Percentiles rank a stretch among this genome's conserved stretches.
phyloP scores from a whole-genome alignment of 441 rosid species.

The Gossypium lobatum region DNA sequence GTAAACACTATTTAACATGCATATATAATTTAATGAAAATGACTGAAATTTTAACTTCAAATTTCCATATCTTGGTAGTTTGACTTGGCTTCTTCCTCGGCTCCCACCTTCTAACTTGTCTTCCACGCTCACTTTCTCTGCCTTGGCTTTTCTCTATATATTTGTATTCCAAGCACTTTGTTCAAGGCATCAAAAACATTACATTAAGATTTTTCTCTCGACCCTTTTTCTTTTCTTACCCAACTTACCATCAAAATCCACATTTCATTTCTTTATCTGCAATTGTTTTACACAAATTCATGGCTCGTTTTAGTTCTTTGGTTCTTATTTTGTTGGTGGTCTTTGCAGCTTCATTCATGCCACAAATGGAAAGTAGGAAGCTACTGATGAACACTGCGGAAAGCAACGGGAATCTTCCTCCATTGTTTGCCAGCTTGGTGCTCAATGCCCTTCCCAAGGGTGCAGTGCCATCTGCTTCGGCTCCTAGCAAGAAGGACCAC shows the following conservation, averaged over 20 bases:
- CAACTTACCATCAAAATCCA: constrained; percentile 10
- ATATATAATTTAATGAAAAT: neutral
- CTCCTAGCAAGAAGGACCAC: constrained; percentile 65
- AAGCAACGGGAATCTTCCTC: constrained; percentile 16
- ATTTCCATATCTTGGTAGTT: constrained; percentile 6
- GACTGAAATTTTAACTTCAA: neutral
- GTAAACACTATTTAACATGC: neutral
- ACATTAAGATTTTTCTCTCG: neutral
- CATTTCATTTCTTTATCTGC: neutral
- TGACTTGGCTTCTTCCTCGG: constrained; percentile 21
- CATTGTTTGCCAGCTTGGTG: constrained; percentile 29
- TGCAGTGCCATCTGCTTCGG: constrained; percentile 39
- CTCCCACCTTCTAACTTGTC: constrained; percentile 11
- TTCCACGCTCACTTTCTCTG: constrained; percentile 16
- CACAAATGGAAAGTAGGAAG: constrained; percentile 40
- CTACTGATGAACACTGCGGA: constrained; percentile 15
- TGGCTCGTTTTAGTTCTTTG: constrained; percentile 29
- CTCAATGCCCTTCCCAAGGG: constrained; percentile 62
- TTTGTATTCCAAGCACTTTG: neutral
- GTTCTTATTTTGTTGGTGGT: constrained; percentile 23
- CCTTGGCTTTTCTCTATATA: constrained; percentile 5
- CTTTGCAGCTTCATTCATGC: constrained; percentile 16
- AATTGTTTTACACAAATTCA: neutral
- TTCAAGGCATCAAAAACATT: neutral
- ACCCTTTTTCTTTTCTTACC: neutral